Evolutionary conservation across 345 rosid species (phyloP), one percentile per base, ranked within the genome.

Genomic region (Aegle marmelos): DNA sequence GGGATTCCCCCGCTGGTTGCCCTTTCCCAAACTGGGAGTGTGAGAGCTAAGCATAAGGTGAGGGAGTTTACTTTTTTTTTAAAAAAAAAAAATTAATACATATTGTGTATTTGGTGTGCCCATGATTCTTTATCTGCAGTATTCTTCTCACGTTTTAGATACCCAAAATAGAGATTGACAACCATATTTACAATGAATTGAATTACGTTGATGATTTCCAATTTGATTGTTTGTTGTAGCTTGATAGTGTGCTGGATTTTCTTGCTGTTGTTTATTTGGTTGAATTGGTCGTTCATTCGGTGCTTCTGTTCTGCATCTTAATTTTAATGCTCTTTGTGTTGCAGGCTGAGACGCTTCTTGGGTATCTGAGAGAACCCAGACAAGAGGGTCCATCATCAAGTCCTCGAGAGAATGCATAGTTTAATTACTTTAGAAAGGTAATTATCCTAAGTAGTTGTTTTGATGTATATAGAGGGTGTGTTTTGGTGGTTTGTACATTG

Each of bases 1-100:
- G 99, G 95, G 28, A 96, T 96, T 81, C 98, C 99, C 79, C 99
- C 98, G 3, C 95, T 96, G 33, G 99, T 90, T 25, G 98, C 95
- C 1, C 91, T 93, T 34, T 96, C 98, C 2, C 99, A 96, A 86
- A 90, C 88, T 5, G 94, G 95, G 36, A 86, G 88, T 50, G 80
- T 87, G 67, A 88, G 89, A 63, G 94, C 98, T 21, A 94, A 91
- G 85, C 91, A 90, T 67, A 94, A 90, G 98, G 98, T 94, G 54
- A 9, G 6, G 53, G 10, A 67, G 0, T 24, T 68, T 19, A 39
- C 10, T 3, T 11, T 41, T 39, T 39, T 39, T 37, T 37, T 9
- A 9, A n/a, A n/a, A n/a, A n/a, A n/a, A n/a, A n/a, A n/a, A n/a
- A 45, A 16, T 45, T 45, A 45, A 45, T 45, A 3, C 4, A 0